These are phyloP conservation scores for Pittosporum tobira DNA, from an alignment of 129 eudicot genomes.

Conservation along the genomic window DNA sequence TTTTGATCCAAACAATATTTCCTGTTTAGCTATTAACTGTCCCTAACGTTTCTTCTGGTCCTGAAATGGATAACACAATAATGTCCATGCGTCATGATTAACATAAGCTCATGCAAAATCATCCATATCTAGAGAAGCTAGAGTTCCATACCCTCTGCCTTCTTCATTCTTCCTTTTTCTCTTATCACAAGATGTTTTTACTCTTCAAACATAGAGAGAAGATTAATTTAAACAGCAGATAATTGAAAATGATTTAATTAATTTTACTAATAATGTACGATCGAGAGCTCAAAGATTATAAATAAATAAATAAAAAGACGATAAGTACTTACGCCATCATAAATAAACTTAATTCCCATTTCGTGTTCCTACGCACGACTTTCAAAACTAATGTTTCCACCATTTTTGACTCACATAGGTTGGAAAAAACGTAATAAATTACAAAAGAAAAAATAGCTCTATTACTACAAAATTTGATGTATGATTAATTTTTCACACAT, in stretches of 20 bases:
- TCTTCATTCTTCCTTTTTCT: constrained; percentile 71
- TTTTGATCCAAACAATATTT: constrained; percentile 83
- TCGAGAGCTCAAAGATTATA: too few relatives aligned
- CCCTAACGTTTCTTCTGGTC: constrained; percentile 95
- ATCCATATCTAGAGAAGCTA: constrained; percentile 1
- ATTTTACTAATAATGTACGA: too few relatives aligned
- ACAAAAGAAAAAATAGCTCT: too few relatives aligned
- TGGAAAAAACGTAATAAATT: constrained; percentile 4
- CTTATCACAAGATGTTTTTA: constrained; percentile 56
- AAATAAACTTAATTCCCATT: constrained; percentile 59
- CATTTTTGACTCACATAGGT: constrained; percentile 54
- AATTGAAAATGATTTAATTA: not conserved
- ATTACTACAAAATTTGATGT: too few relatives aligned
- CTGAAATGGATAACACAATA: constrained; percentile 37
- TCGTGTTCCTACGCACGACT: constrained; percentile 72
- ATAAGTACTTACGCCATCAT: constrained; percentile 69
- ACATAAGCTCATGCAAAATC: not conserved
- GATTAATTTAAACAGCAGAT: constrained; percentile 45
- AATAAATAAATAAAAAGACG: not conserved
- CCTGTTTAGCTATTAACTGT: constrained; percentile 84
- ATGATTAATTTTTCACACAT: too few relatives aligned
- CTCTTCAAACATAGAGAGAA: constrained; percentile 86
- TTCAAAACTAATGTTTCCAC: constrained; percentile 69
- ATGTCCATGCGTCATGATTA: not conserved
- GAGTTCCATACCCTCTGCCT: constrained; percentile 62